phyloP scores from a whole-genome alignment of 2,329 filamentous ascomycete genomes.

The Pseudonectria foliicola region DNA sequence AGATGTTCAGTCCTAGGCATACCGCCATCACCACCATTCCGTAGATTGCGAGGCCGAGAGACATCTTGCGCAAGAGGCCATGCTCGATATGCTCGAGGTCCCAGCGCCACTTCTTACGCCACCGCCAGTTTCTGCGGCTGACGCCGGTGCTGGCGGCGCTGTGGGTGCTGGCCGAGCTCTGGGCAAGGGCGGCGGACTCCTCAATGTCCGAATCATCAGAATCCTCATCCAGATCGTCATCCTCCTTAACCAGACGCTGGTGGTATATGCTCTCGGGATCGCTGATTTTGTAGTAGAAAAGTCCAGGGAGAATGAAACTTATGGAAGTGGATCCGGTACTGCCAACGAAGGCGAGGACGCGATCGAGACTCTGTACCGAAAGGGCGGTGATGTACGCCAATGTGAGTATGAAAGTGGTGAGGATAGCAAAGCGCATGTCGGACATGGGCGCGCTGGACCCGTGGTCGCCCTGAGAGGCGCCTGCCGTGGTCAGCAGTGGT shows the following conservation, averaged over 20 bases:
- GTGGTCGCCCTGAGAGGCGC: constrained; percentile 40
- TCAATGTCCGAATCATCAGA: constrained; percentile 43
- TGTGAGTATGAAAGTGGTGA: constrained; percentile 81
- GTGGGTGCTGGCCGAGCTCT: constrained; percentile 38
- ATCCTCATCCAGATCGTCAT: constrained; percentile 69
- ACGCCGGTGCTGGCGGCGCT: constrained; percentile 33
- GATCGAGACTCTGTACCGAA: constrained; percentile 82
- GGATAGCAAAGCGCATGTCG: constrained; percentile 79
- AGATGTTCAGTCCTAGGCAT: constrained; percentile 77
- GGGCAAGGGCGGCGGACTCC: constrained; percentile 35
- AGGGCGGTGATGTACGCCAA: constrained; percentile 83
- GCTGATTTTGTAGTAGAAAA: constrained; percentile 99
- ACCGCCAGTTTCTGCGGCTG: constrained; percentile 35
- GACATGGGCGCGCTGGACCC: constrained; percentile 60
- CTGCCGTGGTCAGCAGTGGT: constrained; percentile 33
- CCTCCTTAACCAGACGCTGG: constrained; percentile 80
- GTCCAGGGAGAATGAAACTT: constrained; percentile 88
- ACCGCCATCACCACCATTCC: constrained; percentile 83
- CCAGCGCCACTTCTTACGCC: constrained; percentile 52
- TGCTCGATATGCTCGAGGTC: constrained; percentile 58
- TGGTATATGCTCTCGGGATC: constrained; percentile 80
- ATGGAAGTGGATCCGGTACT: constrained; percentile 93
- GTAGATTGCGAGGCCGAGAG: constrained; percentile 73
- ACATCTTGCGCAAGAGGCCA: constrained; percentile 60
- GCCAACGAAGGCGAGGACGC: constrained; percentile 90